Evolutionary conservation across 345 rosid genomes (phyloP), one percentile per base, ranked within the genome.

Genomic region (Reutealis trisperma): DNA sequence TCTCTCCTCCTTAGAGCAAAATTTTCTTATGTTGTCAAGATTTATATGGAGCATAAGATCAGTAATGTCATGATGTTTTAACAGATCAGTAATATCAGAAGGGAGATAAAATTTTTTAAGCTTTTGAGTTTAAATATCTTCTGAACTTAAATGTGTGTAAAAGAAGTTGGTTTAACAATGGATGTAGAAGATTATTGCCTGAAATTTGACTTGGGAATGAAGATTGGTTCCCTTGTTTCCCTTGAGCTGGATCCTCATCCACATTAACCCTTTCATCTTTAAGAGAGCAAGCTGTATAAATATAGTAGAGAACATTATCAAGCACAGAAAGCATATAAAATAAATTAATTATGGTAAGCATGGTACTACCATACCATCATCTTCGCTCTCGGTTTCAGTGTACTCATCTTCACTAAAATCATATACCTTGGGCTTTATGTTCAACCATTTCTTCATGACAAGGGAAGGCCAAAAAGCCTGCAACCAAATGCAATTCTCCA

Each of bases 341-440:
- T 15, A 44, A 55, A 44, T 47, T 15, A 19, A 27, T 7, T 41
- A 10, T 10, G 32, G 3, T 13, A 64, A 41, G 37, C 65, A 34
- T 67, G 69, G 42, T 14, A 45, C 58, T 71, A 70, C 42, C 78
- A 67, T 83, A 96, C 98, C 91, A 42, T 94, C 98, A 71, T 96
- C 98, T 83, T 96, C 98, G 73, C 98, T 94, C 81, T 96, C 99
- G 1, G 85, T 88, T 70, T 93, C 97, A 1, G 99, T 92, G 72
- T 92, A 84, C 86, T 96, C 99, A 60, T 96, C 99, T 80, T 92
- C 99, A 42, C 99, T 96, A 82, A 96, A 96, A 76, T 96, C 99
- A 69, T 81, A 75, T 24, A 78, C 87, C 86, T 87, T 87, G 0
- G 98, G 99, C 84, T 88, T 88, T 79, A 92, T 92, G 78, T 96